Conservation (phyloP, 805 yeast species). For the Ogataea dorogensis region DNA sequence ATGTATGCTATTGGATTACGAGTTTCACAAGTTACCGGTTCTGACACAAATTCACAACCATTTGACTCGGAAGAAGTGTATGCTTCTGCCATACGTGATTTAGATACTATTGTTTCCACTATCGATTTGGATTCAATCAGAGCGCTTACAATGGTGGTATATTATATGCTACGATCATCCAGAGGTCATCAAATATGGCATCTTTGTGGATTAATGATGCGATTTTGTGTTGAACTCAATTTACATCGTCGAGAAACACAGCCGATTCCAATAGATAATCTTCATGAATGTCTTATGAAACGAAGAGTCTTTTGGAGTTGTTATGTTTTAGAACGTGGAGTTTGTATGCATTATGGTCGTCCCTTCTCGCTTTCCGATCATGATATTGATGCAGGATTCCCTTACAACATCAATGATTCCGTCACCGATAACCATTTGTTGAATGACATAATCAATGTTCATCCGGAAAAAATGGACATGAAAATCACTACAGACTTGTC, state of each 20-base stretch:
- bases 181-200: constrained; percentile 25
- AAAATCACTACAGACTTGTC: constrained; percentile 20
- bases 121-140: constrained; percentile 20
- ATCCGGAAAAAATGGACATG: constrained; percentile 19
- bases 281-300: constrained; percentile 20
- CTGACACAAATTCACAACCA: constrained; percentile 6
- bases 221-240: constrained; percentile 23
- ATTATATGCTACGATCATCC: constrained; percentile 21
- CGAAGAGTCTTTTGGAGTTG: constrained; percentile 47
- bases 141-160: constrained; percentile 16
- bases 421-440: constrained; percentile 19
- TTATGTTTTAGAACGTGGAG: constrained; percentile 46
- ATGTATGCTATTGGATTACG: constrained; percentile 23
- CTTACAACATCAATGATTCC: constrained; percentile 28
- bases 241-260: constrained; percentile 19
- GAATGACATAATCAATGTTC: constrained; percentile 18
- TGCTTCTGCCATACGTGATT: constrained; percentile 13
- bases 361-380: constrained; percentile 48
- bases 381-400: constrained; percentile 47
- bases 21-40: constrained; percentile 13
- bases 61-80: constrained; percentile 16
- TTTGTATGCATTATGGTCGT: constrained; percentile 49
- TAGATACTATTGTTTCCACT: constrained; percentile 13
- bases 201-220: constrained; percentile 18
- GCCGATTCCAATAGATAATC: constrained; percentile 12